Evolutionary conservation across 331 rosid species (phyloP).

Genomic region (Acacia pycnantha): DNA sequence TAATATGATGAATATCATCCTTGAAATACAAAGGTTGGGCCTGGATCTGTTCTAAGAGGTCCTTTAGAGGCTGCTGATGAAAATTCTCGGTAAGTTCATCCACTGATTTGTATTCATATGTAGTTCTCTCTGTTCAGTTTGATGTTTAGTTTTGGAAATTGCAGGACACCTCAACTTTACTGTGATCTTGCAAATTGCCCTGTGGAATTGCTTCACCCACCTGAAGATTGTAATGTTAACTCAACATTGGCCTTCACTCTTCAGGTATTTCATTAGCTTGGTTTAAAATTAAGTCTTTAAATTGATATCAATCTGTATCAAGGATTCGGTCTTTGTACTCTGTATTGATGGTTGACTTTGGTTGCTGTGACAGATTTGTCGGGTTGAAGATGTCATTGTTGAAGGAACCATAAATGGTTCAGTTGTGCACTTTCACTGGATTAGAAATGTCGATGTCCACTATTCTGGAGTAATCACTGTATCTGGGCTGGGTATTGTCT

Average conservation of each 20-base stretch:
- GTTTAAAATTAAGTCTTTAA: slow-evolving; percentile 28
- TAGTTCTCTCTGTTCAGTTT: slow-evolving; percentile 14
- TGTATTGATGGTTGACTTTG: slow-evolving; percentile 32
- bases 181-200: slow-evolving; percentile 84
- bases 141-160: slow-evolving; percentile 25
- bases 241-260: slow-evolving; percentile 89
- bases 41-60: slow-evolving; percentile 85
- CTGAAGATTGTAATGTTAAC: slow-evolving; percentile 96
- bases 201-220: slow-evolving; percentile 84
- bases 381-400: slow-evolving; percentile 55
- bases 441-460: slow-evolving; percentile 60
- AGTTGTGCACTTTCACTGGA: slow-evolving; percentile 90
- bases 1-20: slow-evolving; percentile 33
- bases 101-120: slow-evolving; percentile 7
- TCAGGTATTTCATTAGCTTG: slow-evolving; percentile 50
- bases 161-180: slow-evolving; percentile 67
- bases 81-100: slow-evolving; percentile 51
- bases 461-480: slow-evolving; percentile 70
- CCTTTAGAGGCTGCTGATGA: slow-evolving; percentile 59
- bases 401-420: slow-evolving; percentile 86
- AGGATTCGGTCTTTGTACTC: slow-evolving; percentile 9
- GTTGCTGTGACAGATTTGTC: slow-evolving; percentile 52
- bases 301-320: slow-evolving; percentile 20
- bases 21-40: slow-evolving; percentile 69
- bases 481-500: slow-evolving; percentile 80